Conservation (phyloP, 192 early-diverging fungal species). For the Coemansia sp. region DNA sequence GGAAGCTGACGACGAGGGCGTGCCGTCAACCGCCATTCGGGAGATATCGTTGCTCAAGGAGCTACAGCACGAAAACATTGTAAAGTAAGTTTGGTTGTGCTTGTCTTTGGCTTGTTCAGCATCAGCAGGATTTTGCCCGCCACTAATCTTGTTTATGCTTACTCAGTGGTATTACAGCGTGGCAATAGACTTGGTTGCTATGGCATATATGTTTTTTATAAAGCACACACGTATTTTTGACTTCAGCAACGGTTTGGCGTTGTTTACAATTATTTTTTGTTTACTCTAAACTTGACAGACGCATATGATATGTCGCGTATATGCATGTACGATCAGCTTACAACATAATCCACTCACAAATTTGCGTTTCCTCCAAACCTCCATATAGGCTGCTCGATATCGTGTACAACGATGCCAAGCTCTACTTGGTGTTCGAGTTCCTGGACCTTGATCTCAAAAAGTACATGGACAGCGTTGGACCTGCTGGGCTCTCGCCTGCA, state of each 20-base stretch:
- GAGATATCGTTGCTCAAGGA: slow-evolving; percentile 89
- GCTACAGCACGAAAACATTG: slow-evolving; percentile 80
- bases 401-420: slow-evolving; percentile 79
- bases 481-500: slow-evolving; percentile 51
- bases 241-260: not conserved
- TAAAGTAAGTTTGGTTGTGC: slow-evolving; percentile 60
- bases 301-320: not conserved
- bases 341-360: not conserved
- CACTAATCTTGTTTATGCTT: too few species aligned
- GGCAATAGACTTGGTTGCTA: too few species aligned
- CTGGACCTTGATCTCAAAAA: slow-evolving; percentile 87
- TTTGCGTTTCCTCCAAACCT: not conserved
- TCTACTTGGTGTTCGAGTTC: slow-evolving; percentile 96
- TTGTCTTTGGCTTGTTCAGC: not conserved
- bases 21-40: slow-evolving; percentile 81
- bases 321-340: not conserved
- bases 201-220: not conserved
- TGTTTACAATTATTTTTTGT: not conserved
- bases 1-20: slow-evolving; percentile 67
- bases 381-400: slow-evolving; percentile 79
- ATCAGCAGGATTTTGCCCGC: not conserved
- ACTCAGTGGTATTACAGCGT: too few species aligned
- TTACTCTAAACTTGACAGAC: not conserved
- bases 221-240: not conserved
- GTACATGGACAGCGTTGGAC: slow-evolving; percentile 72